Conservation (phyloP, 768 basidiomycete species). For the Lanmaoa pseudosensibilis region DNA sequence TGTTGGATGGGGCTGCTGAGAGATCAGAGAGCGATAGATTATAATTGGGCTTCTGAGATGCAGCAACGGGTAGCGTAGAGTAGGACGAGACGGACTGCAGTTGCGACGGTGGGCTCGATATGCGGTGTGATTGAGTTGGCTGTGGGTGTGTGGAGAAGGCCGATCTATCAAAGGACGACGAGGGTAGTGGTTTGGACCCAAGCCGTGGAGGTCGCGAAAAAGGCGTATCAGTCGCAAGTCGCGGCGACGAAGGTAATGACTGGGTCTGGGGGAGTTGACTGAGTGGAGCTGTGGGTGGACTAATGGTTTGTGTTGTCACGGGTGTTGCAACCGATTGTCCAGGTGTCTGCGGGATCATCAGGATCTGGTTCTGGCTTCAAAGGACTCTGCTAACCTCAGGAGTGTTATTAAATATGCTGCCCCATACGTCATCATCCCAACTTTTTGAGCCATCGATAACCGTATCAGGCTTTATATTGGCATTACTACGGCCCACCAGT, state of each 20-base stretch:
- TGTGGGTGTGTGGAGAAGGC: conserved; percentile 28
- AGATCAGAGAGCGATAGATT: conserved; percentile 47
- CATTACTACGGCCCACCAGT: conserved; percentile 64
- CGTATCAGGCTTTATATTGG: conserved; percentile 47
- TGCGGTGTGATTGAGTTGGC: conserved; percentile 19
- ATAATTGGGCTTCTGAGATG: conserved; percentile 54
- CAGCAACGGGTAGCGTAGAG: conserved; percentile 5
- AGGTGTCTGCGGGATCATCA: conserved; percentile 18
- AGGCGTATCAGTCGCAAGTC: conserved; percentile 30
- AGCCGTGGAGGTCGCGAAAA: conserved; percentile 39
- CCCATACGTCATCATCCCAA: conserved; percentile 89
- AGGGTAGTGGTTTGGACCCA: conserved; percentile 38
- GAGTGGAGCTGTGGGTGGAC: conserved; percentile 11
- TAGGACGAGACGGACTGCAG: conserved; percentile 14
- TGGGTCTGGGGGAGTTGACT: conserved; percentile 27
- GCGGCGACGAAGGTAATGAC: conserved; percentile 42
- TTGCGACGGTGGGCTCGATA: conserved; percentile 24
- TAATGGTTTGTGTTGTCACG: conserved; percentile 13
- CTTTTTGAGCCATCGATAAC: conserved; percentile 39
- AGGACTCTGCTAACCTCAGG: conserved; percentile 22
- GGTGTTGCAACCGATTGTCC: conserved; percentile 16
- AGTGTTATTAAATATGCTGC: conserved; percentile 61
- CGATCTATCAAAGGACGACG: conserved; percentile 36
- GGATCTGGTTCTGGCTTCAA: background rate
- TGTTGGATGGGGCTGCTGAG: conserved; percentile 19